These are phyloP conservation scores for Corynascus novoguineensis DNA, from an alignment of 495 filamentous ascomycete genomes.

Conservation along the genomic window DNA sequence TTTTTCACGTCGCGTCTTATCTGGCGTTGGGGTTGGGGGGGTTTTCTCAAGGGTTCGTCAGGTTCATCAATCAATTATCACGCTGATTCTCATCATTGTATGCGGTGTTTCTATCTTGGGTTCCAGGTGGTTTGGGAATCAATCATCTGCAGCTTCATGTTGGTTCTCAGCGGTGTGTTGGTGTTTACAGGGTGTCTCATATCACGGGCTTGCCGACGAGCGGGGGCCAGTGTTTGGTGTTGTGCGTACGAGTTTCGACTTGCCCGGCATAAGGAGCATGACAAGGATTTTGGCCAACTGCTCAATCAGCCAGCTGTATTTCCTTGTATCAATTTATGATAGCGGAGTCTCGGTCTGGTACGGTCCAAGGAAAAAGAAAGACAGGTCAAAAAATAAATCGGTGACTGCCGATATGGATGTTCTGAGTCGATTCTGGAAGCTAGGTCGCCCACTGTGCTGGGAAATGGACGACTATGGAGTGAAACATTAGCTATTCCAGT, in stretches of 20 bases:
- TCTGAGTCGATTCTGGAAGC: background rate
- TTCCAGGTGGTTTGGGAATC: background rate
- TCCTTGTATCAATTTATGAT: background rate
- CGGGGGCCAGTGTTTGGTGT: background rate
- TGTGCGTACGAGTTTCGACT: background rate
- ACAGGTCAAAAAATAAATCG: background rate
- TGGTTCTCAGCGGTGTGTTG: background rate
- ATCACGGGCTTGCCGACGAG: background rate
- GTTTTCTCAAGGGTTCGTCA: no score
- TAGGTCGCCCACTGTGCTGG: no score
- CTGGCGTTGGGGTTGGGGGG: no score
- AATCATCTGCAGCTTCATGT: background rate
- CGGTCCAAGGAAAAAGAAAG: background rate
- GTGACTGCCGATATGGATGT: background rate
- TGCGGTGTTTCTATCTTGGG: background rate
- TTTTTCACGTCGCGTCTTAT: no score
- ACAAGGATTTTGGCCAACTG: background rate
- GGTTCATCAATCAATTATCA: background rate
- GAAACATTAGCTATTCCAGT: no score
- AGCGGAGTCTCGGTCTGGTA: background rate
- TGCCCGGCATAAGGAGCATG: background rate
- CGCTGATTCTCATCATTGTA: background rate
- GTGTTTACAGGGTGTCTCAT: background rate
- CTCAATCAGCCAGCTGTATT: background rate
- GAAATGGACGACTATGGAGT: no score